Conservation (phyloP, 306 rosid species). For the Castanopsis chinensis region DNA sequence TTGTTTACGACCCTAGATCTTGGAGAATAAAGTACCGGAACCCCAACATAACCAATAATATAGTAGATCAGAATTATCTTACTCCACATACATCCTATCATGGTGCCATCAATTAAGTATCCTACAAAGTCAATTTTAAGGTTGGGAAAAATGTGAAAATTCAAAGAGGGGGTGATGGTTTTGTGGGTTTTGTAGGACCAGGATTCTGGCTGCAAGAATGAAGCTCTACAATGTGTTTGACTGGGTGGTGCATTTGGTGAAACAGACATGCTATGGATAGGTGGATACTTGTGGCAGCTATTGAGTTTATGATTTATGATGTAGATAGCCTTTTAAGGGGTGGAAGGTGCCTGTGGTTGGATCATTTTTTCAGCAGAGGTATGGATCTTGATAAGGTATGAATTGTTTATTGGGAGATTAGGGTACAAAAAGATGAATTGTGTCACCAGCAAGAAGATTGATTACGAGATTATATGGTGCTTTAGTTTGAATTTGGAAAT, state of each 20-base stretch:
- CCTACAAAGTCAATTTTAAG: too few species aligned
- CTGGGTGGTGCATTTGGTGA: slow-evolving; percentile 72
- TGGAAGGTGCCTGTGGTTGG: slow-evolving; percentile 92
- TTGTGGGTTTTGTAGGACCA: slow-evolving; percentile 27
- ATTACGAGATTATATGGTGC: not conserved
- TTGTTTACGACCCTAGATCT: not conserved
- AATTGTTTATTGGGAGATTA: slow-evolving; percentile 71
- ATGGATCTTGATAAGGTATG: slow-evolving; percentile 70
- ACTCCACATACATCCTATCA: too few species aligned
- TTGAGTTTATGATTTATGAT: slow-evolving; percentile 82
- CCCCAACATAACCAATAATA: too few species aligned
- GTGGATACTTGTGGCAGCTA: slow-evolving; percentile 71
- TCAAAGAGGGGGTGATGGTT: too few species aligned
- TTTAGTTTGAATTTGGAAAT: not conserved
- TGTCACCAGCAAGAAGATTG: slow-evolving; percentile 68
- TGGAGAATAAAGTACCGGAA: too few species aligned
- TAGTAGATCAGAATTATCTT: too few species aligned
- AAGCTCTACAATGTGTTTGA: slow-evolving; percentile 69
- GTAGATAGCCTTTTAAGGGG: slow-evolving; percentile 74
- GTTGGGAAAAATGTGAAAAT: too few species aligned
- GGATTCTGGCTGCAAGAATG: slow-evolving; percentile 84
- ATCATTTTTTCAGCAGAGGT: slow-evolving; percentile 76
- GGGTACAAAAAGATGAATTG: slow-evolving; percentile 91
- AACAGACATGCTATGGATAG: slow-evolving; percentile 88
- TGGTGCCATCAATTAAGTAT: too few species aligned